phyloP scores from a whole-genome alignment of 345 rosid species.

The Abelmoschus esculentus region DNA sequence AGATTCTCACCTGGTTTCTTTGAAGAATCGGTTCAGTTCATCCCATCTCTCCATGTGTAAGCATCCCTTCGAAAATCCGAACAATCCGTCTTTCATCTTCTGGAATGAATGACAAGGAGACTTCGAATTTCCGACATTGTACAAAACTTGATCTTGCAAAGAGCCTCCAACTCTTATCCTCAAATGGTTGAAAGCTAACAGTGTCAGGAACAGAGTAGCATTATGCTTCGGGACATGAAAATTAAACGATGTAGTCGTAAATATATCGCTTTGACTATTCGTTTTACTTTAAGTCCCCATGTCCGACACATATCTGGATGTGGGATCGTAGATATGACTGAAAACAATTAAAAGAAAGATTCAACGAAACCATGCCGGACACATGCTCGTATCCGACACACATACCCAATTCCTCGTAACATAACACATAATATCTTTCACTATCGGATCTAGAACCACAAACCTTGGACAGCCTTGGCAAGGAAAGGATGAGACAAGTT shows the following conservation, averaged over 20 bases:
- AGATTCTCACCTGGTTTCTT: conserved; percentile 49
- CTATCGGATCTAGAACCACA: conserved; percentile 8
- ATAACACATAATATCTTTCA: background rate
- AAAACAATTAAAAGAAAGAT: background rate
- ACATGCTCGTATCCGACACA: background rate
- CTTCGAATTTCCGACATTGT: conserved; percentile 42
- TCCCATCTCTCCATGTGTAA: conserved; percentile 92
- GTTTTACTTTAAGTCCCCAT: background rate
- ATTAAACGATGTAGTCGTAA: background rate
- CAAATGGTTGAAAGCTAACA: conserved; percentile 60
- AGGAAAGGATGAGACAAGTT: conserved; percentile 72
- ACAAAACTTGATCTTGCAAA: conserved; percentile 84
- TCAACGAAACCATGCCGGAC: background rate
- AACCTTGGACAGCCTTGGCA: conserved; percentile 76
- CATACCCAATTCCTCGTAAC: background rate
- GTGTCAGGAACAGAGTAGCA: conserved; percentile 12
- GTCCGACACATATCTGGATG: background rate
- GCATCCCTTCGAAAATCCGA: conserved; percentile 91
- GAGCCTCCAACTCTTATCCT: conserved; percentile 96
- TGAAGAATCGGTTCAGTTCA: conserved; percentile 56
- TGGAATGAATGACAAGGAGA: conserved; percentile 68
- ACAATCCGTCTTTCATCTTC: conserved; percentile 54
- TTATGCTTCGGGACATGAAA: background rate
- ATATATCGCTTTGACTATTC: background rate
- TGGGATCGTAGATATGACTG: background rate